These are phyloP conservation scores for Xylogone sp. DNA, from an alignment of 2,329 filamentous ascomycete genomes.

Conservation along the genomic window DNA sequence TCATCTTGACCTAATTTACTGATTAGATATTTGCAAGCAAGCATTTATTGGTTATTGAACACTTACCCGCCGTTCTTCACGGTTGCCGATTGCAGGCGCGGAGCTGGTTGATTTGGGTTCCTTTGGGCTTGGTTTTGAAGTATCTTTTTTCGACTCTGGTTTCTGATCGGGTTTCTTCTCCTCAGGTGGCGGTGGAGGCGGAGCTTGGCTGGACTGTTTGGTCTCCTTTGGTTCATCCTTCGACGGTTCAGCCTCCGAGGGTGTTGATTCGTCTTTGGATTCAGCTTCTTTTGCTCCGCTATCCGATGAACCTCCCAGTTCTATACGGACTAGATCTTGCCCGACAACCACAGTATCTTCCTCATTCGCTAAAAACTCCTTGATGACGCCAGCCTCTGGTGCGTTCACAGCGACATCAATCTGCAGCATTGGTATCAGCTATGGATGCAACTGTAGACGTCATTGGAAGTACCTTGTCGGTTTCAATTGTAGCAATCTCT, in stretches of 20 bases:
- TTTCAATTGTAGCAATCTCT: conserved; percentile 98
- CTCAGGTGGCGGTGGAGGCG: conserved; percentile 33
- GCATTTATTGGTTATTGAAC: neutral
- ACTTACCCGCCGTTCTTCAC: conserved; percentile 84
- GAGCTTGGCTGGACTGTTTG: conserved; percentile 29
- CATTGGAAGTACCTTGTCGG: conserved; percentile 73
- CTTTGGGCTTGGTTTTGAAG: conserved; percentile 35
- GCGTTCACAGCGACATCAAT: conserved; percentile 98
- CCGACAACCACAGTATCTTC: conserved; percentile 95
- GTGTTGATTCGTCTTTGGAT: conserved; percentile 51
- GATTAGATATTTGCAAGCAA: conserved; percentile 6
- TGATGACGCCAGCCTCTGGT: conserved; percentile 84
- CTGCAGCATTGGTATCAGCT: conserved; percentile 39
- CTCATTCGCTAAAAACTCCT: conserved; percentile 85
- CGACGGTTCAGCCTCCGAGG: conserved; percentile 36
- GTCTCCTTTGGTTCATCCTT: conserved; percentile 38
- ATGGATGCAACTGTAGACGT: conserved; percentile 4
- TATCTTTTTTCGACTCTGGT: conserved; percentile 34
- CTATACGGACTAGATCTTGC: conserved; percentile 83
- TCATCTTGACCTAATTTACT: conserved; percentile 88
- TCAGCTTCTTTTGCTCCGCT: conserved; percentile 51
- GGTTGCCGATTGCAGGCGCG: conserved; percentile 57
- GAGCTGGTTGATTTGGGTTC: conserved; percentile 28
- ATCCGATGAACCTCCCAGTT: conserved; percentile 65
- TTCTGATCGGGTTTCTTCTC: conserved; percentile 39